These are phyloP conservation scores for Coemansia sp. DNA, from an alignment of 192 early-diverging fungal species.

Conservation along the genomic window DNA sequence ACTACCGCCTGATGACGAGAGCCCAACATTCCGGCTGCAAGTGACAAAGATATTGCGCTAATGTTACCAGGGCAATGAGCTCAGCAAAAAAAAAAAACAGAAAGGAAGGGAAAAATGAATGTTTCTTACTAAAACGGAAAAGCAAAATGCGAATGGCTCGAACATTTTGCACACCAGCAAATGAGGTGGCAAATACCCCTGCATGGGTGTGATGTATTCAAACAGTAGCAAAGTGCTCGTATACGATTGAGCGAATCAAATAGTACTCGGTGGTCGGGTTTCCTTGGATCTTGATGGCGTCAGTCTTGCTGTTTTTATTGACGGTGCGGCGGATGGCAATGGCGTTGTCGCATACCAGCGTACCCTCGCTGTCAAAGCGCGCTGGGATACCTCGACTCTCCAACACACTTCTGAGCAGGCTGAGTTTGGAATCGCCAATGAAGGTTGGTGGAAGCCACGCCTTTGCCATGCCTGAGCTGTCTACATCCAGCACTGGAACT, in stretches of 20 bases:
- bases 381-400: slow-evolving; percentile 71
- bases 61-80: neutral
- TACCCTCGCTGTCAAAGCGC: slow-evolving; percentile 80
- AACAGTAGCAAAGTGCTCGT: slow-evolving; percentile 38
- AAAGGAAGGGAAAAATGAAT: neutral
- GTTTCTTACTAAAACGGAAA: neutral
- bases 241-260: slow-evolving; percentile 50
- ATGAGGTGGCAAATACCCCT: too few species aligned
- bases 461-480: slow-evolving; percentile 30
- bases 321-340: slow-evolving; percentile 57
- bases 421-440: slow-evolving; percentile 84
- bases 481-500: slow-evolving; percentile 72
- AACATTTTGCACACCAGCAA: too few species aligned
- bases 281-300: slow-evolving; percentile 45
- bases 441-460: slow-evolving; percentile 65
- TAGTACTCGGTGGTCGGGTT: slow-evolving; percentile 52
- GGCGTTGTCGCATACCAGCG: slow-evolving; percentile 80
- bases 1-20: slow-evolving; percentile 43
- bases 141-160: neutral
- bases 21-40: slow-evolving; percentile 20
- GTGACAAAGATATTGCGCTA: neutral
- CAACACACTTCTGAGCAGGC: slow-evolving; percentile 74
- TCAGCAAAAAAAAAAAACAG: neutral
- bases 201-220: neutral
- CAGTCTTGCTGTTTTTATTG: slow-evolving; percentile 16